Percentiles rank a stretch among this genome's conserved stretches.
Evolutionary conservation across 2,329 filamentous ascomycete species (phyloP).

Genomic region (Dothideomycetes sp.): DNA sequence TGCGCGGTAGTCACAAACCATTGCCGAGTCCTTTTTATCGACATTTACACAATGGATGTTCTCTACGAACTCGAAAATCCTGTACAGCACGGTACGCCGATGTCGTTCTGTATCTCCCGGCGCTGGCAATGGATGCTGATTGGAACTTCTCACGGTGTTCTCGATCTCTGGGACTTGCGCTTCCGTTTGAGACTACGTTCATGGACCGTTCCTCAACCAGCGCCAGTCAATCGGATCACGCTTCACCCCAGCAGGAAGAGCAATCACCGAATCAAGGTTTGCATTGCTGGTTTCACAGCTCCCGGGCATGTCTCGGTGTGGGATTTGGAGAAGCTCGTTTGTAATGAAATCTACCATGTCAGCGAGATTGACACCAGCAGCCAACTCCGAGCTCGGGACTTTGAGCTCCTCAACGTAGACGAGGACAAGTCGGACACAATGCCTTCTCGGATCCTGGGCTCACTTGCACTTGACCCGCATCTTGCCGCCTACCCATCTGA

Average conservation of each 20-base stretch:
- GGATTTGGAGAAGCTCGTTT: constrained; percentile 86
- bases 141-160: constrained; percentile 83
- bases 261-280: constrained; percentile 70
- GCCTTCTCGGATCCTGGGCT: constrained; percentile 73
- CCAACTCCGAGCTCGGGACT: constrained; percentile 45
- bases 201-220: constrained; percentile 77
- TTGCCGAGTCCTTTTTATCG: constrained; percentile 73
- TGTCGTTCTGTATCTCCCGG: constrained; percentile 80
- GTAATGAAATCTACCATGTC: constrained; percentile 75
- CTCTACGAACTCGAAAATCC: constrained; percentile 78
- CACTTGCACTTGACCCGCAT: constrained; percentile 33
- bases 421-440: constrained; percentile 81
- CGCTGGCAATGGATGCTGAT: constrained; percentile 84
- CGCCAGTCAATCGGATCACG: constrained; percentile 68
- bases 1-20: constrained; percentile 79
- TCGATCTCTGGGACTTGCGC: constrained; percentile 94
- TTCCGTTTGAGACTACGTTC: constrained; percentile 80
- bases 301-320: constrained; percentile 87
- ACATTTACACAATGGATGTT: constrained; percentile 76
- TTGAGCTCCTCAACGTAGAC: constrained; percentile 81
- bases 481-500: constrained; percentile 1
- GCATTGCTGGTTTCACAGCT: constrained; percentile 77
- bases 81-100: constrained; percentile 82
- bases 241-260: constrained; percentile 54
- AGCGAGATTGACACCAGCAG: constrained; percentile 40